Conservation (phyloP, 306 rosid genomes). For the Cicer pinnatifidum region DNA sequence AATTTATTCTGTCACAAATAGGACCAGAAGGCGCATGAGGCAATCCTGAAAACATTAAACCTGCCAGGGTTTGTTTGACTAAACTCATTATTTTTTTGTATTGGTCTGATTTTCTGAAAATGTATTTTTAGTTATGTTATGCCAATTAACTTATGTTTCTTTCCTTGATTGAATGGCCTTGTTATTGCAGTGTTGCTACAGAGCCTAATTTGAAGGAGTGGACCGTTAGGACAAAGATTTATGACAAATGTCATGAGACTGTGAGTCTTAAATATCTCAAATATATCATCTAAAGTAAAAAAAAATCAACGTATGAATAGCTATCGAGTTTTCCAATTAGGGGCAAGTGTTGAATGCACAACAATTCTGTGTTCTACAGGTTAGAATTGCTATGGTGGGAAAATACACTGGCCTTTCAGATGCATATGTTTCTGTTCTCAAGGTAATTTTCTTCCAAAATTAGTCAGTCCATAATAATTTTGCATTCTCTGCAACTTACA, state of each 20-base stretch:
- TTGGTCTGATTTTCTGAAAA: slow-evolving; percentile 12
- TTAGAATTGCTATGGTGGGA: slow-evolving; percentile 94
- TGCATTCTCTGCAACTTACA: slow-evolving; percentile 25
- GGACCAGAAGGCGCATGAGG: slow-evolving; percentile 90
- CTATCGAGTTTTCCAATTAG: background rate
- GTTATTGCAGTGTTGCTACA: slow-evolving; percentile 57
- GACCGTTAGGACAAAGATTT: slow-evolving; percentile 66
- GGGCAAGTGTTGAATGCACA: slow-evolving; percentile 18
- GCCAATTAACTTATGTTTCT: slow-evolving; percentile 8
- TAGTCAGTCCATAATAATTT: slow-evolving; percentile 3
- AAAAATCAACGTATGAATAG: background rate
- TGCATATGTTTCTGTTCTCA: slow-evolving; percentile 89
- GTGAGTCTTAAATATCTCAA: slow-evolving; percentile 55
- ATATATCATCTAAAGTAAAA: slow-evolving; percentile 24
- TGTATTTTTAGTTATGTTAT: slow-evolving; percentile 5
- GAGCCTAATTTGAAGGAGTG: slow-evolving; percentile 74
- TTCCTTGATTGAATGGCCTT: slow-evolving; percentile 18
- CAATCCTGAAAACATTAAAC: slow-evolving; percentile 81
- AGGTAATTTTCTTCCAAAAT: slow-evolving; percentile 54
- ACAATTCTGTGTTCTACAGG: slow-evolving; percentile 54
- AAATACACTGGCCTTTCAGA: slow-evolving; percentile 90
- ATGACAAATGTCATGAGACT: slow-evolving; percentile 55
- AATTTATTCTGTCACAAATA: slow-evolving; percentile 48
- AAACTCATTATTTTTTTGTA: slow-evolving; percentile 48
- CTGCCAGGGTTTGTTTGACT: slow-evolving; percentile 64